Base-by-base conservation (phyloP, 345 rosid species). In the Clarkia xantiana region DNA sequence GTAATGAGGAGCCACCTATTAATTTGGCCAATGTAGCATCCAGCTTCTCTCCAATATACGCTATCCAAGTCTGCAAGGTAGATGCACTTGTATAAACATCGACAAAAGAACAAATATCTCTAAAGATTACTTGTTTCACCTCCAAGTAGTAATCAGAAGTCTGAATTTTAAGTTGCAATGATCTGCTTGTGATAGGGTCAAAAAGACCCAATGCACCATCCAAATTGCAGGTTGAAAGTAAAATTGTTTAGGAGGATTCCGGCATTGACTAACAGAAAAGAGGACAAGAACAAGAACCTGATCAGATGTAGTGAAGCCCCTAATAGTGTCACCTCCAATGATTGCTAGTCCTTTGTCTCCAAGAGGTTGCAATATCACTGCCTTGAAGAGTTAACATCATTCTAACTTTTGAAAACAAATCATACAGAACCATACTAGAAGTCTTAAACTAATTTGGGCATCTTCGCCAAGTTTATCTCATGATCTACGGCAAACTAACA, bases 351-450 rank as follows among this genome's bases (percentile, higher is more conserved):
- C 94, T 59, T 62, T 75, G 54, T 81, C 91, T 42, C 91, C 97
- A 52, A 86, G 76, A 42, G 95, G 94, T 72, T 86, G 97, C 74
- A 90, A 69, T 67, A 83, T 81, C 65, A 86, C 95, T 48, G 94
- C 95, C 95, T 90, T 56, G 9, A 10, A 51, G 55, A 44, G 39
- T 59, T 56, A 36, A 20, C 18, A 40, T 47, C n/a, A 14, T 11
- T n/a, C 29, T 14, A 47, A 6, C 6, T 17, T 8, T 19, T 44
- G 47, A 43, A 43, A 43, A 2, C 14, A 5, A n/a, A 8, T 5
- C 1, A 43, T 15, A 43, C 6, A 49, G 12, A 13, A 22, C 2
- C 25, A 22, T 22, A 29, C 36, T 29, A 29, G 36, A 29, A 29
- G 36, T 29, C 36, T 29, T 29, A 4, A 29, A 29, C 36, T 29